phyloP scores from a whole-genome alignment of 2,329 filamentous ascomycete species.

The Aureobasidium sp. region DNA sequence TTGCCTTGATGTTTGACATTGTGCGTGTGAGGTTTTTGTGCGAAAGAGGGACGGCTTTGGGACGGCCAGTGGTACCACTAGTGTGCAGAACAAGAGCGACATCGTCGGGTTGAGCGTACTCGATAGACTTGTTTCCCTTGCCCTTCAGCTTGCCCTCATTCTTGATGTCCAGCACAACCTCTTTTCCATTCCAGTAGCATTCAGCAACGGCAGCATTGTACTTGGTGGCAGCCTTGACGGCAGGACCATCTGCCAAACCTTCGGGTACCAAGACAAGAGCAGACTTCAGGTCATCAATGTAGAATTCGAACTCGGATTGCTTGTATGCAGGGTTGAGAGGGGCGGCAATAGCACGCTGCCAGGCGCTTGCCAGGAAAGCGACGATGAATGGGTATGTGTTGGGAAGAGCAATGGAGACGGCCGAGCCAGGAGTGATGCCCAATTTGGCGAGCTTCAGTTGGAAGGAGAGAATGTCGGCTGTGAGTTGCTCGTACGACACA shows the following conservation, averaged over 20 bases:
- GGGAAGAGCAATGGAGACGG: conserved; percentile 73
- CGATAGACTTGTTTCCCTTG: conserved; percentile 39
- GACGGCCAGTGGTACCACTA: conserved; percentile 74
- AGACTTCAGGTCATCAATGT: conserved; percentile 79
- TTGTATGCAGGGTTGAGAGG: conserved; percentile 86
- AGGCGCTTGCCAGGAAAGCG: conserved; percentile 76
- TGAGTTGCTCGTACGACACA: conserved; percentile 62
- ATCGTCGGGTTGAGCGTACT: conserved; percentile 61
- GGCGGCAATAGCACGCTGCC: conserved; percentile 74
- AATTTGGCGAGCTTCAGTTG: conserved; percentile 69
- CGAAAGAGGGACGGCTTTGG: conserved; percentile 76
- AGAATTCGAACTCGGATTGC: conserved; percentile 85
- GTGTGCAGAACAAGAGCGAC: conserved; percentile 76
- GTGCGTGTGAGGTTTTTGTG: conserved; percentile 74
- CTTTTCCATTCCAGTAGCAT: conserved; percentile 66
- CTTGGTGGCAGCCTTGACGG: conserved; percentile 67
- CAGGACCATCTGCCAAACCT: conserved; percentile 58
- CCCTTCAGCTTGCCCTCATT: conserved; percentile 59
- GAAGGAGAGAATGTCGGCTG: conserved; percentile 59
- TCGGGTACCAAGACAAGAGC: conserved; percentile 67
- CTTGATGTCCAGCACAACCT: conserved; percentile 72
- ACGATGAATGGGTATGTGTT: conserved; percentile 88
- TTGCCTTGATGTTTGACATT: conserved; percentile 72
- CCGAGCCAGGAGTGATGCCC: conserved; percentile 59
- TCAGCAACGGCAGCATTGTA: conserved; percentile 80